phyloP scores from a whole-genome alignment of 768 basidiomycete genomes.

The Termitomyces sp. region DNA sequence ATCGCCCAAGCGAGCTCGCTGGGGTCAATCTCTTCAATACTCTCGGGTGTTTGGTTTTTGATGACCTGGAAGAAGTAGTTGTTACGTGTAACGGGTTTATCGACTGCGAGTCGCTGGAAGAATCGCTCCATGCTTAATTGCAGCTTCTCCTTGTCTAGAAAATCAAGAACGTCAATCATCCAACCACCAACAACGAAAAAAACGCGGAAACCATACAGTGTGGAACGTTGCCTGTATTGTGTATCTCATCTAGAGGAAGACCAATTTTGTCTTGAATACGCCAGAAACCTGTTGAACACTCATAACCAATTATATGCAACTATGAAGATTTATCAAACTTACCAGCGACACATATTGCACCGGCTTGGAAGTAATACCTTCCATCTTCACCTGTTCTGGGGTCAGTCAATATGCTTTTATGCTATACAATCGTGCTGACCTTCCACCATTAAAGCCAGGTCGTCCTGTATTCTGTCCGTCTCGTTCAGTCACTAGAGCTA shows the following conservation, averaged over 20 bases:
- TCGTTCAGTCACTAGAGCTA: neutral
- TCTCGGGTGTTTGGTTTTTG: conserved; percentile 11
- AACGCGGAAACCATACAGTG: conserved; percentile 45
- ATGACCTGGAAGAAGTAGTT: conserved; percentile 51
- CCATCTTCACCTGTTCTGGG: conserved; percentile 52
- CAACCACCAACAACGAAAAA: neutral
- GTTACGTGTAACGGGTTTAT: conserved; percentile 68
- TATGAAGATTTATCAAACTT: conserved; percentile 9
- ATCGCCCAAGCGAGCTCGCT: conserved; percentile 61
- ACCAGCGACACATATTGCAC: conserved; percentile 65
- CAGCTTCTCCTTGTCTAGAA: conserved; percentile 55
- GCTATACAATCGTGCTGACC: conserved; percentile 26
- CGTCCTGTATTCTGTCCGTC: conserved; percentile 46
- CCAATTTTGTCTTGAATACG: conserved; percentile 75
- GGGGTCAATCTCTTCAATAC: conserved; percentile 38
- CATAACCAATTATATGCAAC: neutral
- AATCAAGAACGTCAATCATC: neutral
- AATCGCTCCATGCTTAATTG: conserved; percentile 64
- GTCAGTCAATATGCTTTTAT: neutral
- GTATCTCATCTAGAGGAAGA: conserved; percentile 67
- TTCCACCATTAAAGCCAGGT: conserved; percentile 59
- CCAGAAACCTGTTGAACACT: conserved; percentile 58
- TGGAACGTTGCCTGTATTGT: conserved; percentile 66
- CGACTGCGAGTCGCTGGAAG: conserved; percentile 61
- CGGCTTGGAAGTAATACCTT: conserved; percentile 71